Evolutionary conservation across 2,329 filamentous ascomycete genomes (phyloP), one percentile per base, ranked within the genome.

Genomic region (Pyrenophora teres): DNA sequence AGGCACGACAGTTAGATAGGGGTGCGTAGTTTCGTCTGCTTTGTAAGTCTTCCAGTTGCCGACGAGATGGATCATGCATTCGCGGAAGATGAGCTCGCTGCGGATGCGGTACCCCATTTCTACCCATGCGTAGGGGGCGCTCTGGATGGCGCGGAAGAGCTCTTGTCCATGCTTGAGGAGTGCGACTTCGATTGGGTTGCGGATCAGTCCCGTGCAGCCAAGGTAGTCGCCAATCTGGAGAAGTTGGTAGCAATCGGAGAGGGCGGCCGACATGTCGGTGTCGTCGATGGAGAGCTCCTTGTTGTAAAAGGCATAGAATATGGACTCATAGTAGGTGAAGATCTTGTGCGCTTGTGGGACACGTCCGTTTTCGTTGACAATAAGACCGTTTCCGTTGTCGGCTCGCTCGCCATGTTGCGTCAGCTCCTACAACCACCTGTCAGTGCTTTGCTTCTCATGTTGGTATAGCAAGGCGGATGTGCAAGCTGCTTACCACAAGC

Each of bases 241-340:
- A 7, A 82, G 65, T 4, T 70, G 68, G 27, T 76, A 62, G 16
- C 75, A 75, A 38, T 75, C 73, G 2, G 59, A 49, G n/a, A 81
- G 69, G 0, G 78, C 68, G 6, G 65, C 54, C 6, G 59, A 59
- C 48, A 82, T 73, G 32, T 69, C 59, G 4, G 63, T 62, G 52
- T 77, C 70, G 46, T 74, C 73, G 35, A 81, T 68, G 8, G 68
- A 53, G 30, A 80, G 65, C 1, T 72, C 64, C 16, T 67, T 68
- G 53, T 75, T 74, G 69, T 81, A 81, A 58, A 81, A 75, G 16
- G 76, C 70, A 31, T 77, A 76, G 46, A 82, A 65, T 15, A 82
- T 71, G 31, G 71, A 69, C 40, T 77, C 70, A 63, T 77, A 81
- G 40, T 76, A 60, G 7, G 59, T 52, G 47, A 69, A 70, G 18